A percentile compares a stretch with the other conserved stretches of the same genome.
phyloP scores from a whole-genome alignment of 2,329 filamentous ascomycete genomes.

The Fusarium pininemorale region DNA sequence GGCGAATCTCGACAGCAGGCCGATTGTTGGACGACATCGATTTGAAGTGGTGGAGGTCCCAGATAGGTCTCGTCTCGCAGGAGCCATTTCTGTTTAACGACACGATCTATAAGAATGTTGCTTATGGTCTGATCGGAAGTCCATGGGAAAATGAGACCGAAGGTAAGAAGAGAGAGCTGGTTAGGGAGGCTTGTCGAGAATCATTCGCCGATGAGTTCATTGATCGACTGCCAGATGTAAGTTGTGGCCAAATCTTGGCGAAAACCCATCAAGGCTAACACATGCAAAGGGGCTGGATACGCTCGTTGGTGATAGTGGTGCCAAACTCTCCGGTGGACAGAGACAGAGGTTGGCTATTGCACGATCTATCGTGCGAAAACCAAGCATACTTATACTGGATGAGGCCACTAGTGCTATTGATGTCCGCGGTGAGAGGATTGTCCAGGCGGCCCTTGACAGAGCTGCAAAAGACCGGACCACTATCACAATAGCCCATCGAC shows the following conservation, averaged over 20 bases:
- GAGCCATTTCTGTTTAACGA: slow-evolving; percentile 75
- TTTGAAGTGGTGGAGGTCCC: slow-evolving; percentile 69
- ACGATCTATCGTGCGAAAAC: slow-evolving; percentile 76
- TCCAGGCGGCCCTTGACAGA: slow-evolving; percentile 71
- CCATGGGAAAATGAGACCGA: slow-evolving; percentile 62
- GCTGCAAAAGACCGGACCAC: slow-evolving; percentile 72
- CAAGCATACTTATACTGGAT: slow-evolving; percentile 77
- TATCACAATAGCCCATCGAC: slow-evolving; percentile 77
- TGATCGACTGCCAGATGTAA: slow-evolving; percentile 65
- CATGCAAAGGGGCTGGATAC: slow-evolving; percentile 71
- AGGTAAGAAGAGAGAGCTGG: slow-evolving; percentile 66
- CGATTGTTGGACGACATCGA: slow-evolving; percentile 66
- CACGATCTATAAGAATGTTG: slow-evolving; percentile 70
- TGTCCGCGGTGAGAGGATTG: slow-evolving; percentile 64
- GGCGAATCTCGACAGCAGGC: slow-evolving; percentile 60
- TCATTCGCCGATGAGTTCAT: slow-evolving; percentile 77
- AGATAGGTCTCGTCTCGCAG: slow-evolving; percentile 74
- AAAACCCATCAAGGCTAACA: slow-evolving; percentile 12
- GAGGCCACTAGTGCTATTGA: slow-evolving; percentile 77
- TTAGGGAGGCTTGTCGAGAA: slow-evolving; percentile 71
- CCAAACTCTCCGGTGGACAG: slow-evolving; percentile 84
- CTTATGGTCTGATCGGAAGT: slow-evolving; percentile 64
- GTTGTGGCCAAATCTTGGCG: slow-evolving; percentile 11
- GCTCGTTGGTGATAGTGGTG: slow-evolving; percentile 78
- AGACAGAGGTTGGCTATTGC: slow-evolving; percentile 85